These are phyloP conservation scores for Mortierella sp. DNA, from an alignment of 371 early-diverging fungal genomes.

Conservation along the genomic window DNA sequence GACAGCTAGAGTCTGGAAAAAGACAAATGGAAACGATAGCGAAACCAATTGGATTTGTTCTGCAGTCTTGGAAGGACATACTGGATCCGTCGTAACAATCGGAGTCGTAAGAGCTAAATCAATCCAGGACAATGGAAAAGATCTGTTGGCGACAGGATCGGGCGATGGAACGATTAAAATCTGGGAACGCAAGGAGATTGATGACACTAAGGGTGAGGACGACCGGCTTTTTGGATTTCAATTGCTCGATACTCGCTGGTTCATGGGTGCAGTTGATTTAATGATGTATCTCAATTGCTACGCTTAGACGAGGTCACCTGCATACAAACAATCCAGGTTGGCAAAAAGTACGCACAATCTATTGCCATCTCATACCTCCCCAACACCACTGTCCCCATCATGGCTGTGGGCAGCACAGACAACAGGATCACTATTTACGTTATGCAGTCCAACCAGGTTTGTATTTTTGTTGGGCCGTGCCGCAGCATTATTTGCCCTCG, in stretches of 20 bases:
- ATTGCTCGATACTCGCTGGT: not conserved
- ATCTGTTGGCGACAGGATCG: conserved; percentile 82
- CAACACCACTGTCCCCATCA: conserved; percentile 60
- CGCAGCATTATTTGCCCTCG: not conserved
- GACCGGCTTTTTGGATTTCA: not conserved
- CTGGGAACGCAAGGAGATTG: conserved; percentile 71
- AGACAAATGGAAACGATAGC: conserved; percentile 36
- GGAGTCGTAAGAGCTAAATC: conserved; percentile 69
- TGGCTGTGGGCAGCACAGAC: conserved; percentile 52
- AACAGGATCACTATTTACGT: conserved; percentile 53
- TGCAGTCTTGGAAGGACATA: conserved; percentile 79
- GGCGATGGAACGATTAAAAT: conserved; percentile 85
- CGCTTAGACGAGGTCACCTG: conserved; percentile 64
- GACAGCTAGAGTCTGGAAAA: conserved; percentile 84
- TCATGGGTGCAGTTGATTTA: not conserved
- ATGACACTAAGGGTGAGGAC: conserved; percentile 59
- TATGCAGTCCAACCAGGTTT: conserved; percentile 44
- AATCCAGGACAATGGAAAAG: conserved; percentile 48
- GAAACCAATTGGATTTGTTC: conserved; percentile 72
- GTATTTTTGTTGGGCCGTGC: not conserved
- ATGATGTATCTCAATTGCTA: not conserved
- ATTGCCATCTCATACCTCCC: conserved; percentile 82
- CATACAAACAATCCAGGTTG: conserved; percentile 78
- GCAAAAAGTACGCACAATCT: conserved; percentile 77
- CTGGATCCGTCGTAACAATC: conserved; percentile 75